Conservation (phyloP, 73 alveolate genomes). For the Tetrahymena thermophila region DNA sequence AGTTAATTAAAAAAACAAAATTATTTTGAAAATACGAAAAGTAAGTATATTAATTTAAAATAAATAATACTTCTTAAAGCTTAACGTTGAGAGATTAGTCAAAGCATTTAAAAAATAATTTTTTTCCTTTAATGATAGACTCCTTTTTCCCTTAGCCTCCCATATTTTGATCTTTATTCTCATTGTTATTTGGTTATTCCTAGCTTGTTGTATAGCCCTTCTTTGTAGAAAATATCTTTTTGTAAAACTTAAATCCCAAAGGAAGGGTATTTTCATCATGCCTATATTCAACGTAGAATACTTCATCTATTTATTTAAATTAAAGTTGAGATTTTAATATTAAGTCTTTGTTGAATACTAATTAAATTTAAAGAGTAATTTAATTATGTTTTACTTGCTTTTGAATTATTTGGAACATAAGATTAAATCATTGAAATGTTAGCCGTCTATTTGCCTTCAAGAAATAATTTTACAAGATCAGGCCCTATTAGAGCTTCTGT, state of each 20-base stretch:
- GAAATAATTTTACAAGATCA: neutral
- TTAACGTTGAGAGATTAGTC: neutral
- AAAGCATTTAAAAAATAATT: neutral
- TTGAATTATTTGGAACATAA: neutral
- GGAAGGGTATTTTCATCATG: constrained; percentile 31
- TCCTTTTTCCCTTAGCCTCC: constrained; percentile 11
- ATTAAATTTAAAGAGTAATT: neutral
- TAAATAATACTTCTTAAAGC: neutral
- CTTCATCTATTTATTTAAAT: constrained; percentile 7
- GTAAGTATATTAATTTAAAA: too few species aligned
- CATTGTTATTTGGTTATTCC: neutral
- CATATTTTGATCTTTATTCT: constrained; percentile 2
- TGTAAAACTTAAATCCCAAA: constrained; percentile 26
- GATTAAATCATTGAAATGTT: neutral
- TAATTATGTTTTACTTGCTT: neutral
- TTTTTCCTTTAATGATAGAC: neutral
- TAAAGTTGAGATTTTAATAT: neutral
- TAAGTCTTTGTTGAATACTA: neutral
- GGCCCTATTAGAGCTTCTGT: neutral
- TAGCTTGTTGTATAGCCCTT: neutral
- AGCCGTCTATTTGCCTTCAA: neutral
- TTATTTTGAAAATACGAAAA: neutral
- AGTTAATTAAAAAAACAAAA: neutral
- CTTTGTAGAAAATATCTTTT: constrained; percentile 11
- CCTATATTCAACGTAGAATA: constrained; percentile 32